These are phyloP conservation scores for Durotheca rogersii DNA, from an alignment of 495 filamentous ascomycete species.

Conservation along the genomic window DNA sequence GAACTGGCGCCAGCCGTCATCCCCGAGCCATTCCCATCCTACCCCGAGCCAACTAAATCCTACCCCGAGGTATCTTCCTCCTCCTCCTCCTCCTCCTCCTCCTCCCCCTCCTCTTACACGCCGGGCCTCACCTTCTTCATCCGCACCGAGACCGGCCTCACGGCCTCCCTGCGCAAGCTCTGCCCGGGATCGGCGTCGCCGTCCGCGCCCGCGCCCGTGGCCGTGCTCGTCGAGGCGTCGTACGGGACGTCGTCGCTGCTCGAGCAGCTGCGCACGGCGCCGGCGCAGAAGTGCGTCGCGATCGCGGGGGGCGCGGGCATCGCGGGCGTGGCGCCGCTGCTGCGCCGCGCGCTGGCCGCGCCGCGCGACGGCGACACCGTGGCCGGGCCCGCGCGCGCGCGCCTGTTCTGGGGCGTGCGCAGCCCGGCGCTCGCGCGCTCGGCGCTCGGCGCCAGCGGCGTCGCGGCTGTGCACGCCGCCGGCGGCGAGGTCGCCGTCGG, in stretches of 20 bases:
- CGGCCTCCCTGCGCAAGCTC: neutral
- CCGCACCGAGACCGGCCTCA: conserved; percentile 8
- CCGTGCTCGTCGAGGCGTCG: conserved; percentile 26
- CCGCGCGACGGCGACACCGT: too few relatives aligned
- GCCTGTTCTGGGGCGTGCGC: conserved; percentile 29
- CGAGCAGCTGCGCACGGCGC: conserved; percentile 5
- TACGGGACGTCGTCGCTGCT: conserved; percentile 11
- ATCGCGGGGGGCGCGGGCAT: conserved; percentile 36
- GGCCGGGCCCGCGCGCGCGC: too few relatives aligned
- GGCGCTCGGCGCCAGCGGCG: too few relatives aligned
- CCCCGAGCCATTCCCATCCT: too few relatives aligned
- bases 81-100: too few relatives aligned
- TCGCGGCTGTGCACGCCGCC: conserved; percentile 3
- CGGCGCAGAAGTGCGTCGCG: conserved; percentile 24
- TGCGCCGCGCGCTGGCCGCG: conserved; percentile 7
- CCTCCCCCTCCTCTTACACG: conserved; percentile 1
- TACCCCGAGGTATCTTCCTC: too few relatives aligned
- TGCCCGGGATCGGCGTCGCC: too few relatives aligned
- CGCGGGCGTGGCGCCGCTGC: conserved; percentile 15
- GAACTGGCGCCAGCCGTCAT: too few relatives aligned
- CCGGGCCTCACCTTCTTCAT: conserved; percentile 27
- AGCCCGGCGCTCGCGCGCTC: conserved; percentile 12
- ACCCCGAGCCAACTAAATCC: too few relatives aligned
- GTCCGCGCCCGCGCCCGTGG: too few relatives aligned
- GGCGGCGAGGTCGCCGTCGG: conserved; percentile 24